These are phyloP conservation scores for Candida nanaspora DNA, from an alignment of 805 yeast species.

Conservation along the genomic window DNA sequence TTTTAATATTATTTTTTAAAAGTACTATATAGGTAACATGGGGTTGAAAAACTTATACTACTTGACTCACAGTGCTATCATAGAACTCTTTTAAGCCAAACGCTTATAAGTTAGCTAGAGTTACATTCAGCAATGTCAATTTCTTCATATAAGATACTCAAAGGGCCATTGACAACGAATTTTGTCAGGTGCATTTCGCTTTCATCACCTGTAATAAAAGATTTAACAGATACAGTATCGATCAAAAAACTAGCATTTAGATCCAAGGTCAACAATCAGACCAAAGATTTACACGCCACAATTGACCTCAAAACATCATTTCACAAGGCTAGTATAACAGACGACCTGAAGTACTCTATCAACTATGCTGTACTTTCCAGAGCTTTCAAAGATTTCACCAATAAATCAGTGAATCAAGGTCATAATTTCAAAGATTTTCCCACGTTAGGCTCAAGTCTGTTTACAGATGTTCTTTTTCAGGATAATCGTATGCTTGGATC, in stretches of 20 bases:
- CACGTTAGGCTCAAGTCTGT: conserved; percentile 23
- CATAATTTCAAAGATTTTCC: conserved; percentile 33
- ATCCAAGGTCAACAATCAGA: conserved; percentile 7
- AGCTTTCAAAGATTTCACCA: conserved; percentile 39
- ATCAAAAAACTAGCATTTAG: conserved; percentile 40
- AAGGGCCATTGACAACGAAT: too few species aligned
- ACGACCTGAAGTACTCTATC: conserved; percentile 74
- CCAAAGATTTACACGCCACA: conserved; percentile 23
- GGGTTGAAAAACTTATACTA: too few species aligned
- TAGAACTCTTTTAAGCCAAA: too few species aligned
- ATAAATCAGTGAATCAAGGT: conserved; percentile 17
- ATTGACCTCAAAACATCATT: conserved; percentile 61
- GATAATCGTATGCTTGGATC: neutral
- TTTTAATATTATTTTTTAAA: too few species aligned
- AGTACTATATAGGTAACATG: too few species aligned
- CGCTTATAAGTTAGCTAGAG: too few species aligned
- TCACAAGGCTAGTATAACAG: conserved; percentile 66
- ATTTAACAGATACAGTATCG: conserved; percentile 30
- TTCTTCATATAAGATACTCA: neutral
- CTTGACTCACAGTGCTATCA: too few species aligned
- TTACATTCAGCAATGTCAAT: neutral
- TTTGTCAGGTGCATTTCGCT: neutral
- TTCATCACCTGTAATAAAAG: neutral
- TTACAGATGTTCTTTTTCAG: conserved; percentile 13
- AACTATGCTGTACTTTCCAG: conserved; percentile 84